Conservation (phyloP, 257 asterid species). For the Coffea canephora region DNA sequence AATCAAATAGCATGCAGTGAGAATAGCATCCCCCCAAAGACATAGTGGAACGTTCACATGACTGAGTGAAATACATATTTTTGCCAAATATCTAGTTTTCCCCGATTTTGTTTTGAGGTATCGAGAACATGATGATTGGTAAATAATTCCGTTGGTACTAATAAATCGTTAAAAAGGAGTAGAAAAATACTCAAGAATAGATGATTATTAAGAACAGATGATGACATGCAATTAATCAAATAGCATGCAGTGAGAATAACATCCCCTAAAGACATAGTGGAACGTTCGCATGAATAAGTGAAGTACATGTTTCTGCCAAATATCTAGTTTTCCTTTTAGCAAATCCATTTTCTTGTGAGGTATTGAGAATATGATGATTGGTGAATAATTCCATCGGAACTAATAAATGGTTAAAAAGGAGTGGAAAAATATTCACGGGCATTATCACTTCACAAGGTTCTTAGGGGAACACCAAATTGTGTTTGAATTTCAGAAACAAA, state of each 20-base stretch:
- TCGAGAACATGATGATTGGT: not conserved
- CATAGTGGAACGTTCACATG: constrained; percentile 1
- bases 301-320: not conserved
- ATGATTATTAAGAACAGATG: not conserved
- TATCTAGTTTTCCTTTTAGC: constrained; percentile 8
- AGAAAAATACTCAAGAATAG: constrained; percentile 9
- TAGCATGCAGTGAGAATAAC: not conserved
- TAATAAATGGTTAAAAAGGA: not conserved
- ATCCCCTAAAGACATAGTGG: constrained; percentile 2
- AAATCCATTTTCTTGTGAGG: not conserved
- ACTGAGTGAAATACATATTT: constrained; percentile 6
- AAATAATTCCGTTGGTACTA: constrained; percentile 1
- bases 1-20: not conserved
- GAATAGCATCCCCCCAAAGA: constrained; percentile 10
- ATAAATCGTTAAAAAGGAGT: not conserved
- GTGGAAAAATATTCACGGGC: constrained; percentile 7
- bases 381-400: constrained; percentile 2
- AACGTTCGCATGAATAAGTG: constrained; percentile 12
- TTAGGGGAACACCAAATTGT: not conserved
- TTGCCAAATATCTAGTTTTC: constrained; percentile 9
- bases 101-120: constrained; percentile 8
- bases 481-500: constrained; percentile 7
- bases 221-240: constrained; percentile 14
- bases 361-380: not conserved
- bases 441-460: constrained; percentile 9